Evolutionary conservation across 148 eudicot species (phyloP).

Genomic region (Diospyros kaki): DNA sequence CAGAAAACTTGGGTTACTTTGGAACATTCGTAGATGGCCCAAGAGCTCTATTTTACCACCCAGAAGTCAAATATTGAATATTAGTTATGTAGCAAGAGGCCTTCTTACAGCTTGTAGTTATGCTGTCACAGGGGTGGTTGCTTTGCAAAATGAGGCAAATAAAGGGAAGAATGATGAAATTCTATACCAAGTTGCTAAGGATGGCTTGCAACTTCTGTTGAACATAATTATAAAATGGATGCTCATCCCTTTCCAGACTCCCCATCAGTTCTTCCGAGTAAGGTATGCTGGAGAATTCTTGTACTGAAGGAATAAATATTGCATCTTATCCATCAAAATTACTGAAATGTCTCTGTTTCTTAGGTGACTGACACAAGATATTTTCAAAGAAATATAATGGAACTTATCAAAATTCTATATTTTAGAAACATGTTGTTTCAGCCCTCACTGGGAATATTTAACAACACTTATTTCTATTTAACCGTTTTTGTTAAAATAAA

Average conservation of each 20-base stretch:
- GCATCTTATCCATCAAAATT: no score
- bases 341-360: background rate
- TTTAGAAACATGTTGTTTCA: no score
- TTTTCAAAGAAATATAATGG: no score
- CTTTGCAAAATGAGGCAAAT: conserved; percentile 33
- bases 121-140: conserved; percentile 39
- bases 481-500: no score
- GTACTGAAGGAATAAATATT: background rate
- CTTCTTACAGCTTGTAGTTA: conserved; percentile 35
- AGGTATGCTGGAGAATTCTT: conserved; percentile 44
- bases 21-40: conserved; percentile 32
- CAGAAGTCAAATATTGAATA: conserved; percentile 26
- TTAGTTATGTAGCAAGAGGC: conserved; percentile 31
- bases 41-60: conserved; percentile 23
- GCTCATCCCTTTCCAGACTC: conserved; percentile 46
- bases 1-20: conserved; percentile 39
- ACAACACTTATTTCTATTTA: no score
- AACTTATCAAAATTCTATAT: no score
- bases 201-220: conserved; percentile 36
- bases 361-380: background rate
- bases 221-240: conserved; percentile 41
- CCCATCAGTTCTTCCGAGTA: conserved; percentile 58
- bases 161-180: conserved; percentile 19
- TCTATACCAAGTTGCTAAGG: conserved; percentile 14
- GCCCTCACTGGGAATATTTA: no score